Percentiles rank a stretch among this genome's conserved stretches.
These are phyloP conservation scores for Gautieria morchelliformis DNA, from an alignment of 768 basidiomycete species.

Conservation along the genomic window DNA sequence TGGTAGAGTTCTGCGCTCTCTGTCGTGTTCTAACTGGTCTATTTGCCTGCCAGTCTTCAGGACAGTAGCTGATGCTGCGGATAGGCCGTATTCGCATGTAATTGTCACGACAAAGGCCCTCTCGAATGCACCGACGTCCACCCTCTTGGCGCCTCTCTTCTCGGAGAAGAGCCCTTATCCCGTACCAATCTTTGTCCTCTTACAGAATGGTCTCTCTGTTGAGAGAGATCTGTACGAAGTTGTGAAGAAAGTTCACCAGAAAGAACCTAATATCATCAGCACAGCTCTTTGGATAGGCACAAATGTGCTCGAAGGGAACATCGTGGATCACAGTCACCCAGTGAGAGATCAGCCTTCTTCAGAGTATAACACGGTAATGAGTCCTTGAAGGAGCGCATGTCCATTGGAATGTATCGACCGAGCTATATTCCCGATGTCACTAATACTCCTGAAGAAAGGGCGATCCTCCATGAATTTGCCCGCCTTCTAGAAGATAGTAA, in stretches of 20 bases:
- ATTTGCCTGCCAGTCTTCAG: conserved; percentile 38
- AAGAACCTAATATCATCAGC: conserved; percentile 43
- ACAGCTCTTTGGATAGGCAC: conserved; percentile 46
- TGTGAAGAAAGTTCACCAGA: conserved; percentile 29
- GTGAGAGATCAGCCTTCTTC: conserved; percentile 24
- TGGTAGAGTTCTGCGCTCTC: conserved; percentile 15
- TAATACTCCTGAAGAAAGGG: conserved; percentile 35
- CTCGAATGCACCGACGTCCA: conserved; percentile 52
- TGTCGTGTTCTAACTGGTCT: background rate
- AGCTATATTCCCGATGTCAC: conserved; percentile 27
- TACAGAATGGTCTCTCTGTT: conserved; percentile 68
- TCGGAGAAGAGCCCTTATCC: conserved; percentile 28
- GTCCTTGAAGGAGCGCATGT: conserved; percentile 36
- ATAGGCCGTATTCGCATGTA: conserved; percentile 53
- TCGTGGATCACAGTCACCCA: conserved; percentile 42
- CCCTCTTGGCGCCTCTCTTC: conserved; percentile 47
- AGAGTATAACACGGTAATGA: background rate
- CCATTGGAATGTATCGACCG: conserved; percentile 47
- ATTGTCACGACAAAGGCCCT: conserved; percentile 62
- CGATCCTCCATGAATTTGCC: conserved; percentile 36
- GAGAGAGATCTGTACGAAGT: conserved; percentile 57
- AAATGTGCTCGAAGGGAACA: conserved; percentile 33
- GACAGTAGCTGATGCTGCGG: conserved; percentile 50
- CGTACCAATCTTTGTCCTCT: conserved; percentile 50
- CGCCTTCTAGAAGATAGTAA: conserved; percentile 39